phyloP scores from a whole-genome alignment of 1,284 basidiomycete genomes.

The Sporisorium sorghi region DNA sequence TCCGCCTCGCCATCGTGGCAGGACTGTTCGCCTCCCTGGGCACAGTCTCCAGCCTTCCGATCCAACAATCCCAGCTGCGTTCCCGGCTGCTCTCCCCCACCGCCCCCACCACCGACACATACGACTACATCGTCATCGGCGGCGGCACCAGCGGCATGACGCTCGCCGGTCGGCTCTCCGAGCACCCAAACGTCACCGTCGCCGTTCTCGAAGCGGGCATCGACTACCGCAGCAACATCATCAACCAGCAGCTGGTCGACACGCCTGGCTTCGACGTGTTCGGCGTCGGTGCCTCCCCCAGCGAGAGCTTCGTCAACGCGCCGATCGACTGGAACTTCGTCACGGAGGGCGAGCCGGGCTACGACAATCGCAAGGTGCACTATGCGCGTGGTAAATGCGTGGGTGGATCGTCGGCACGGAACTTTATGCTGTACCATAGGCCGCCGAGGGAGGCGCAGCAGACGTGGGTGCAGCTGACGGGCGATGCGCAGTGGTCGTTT shows the following conservation, averaged over 20 bases:
- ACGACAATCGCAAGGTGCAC: too few species aligned
- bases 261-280: slow-evolving; percentile 44
- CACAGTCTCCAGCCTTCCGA: slow-evolving; percentile 14
- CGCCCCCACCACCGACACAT: slow-evolving; percentile 15
- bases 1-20: slow-evolving; percentile 19
- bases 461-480: slow-evolving; percentile 51
- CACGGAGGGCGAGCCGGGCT: slow-evolving; percentile 51
- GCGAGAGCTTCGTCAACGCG: slow-evolving; percentile 42
- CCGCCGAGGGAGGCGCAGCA: slow-evolving; percentile 65
- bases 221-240: slow-evolving; percentile 42
- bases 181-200: slow-evolving; percentile 74
- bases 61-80: neutral
- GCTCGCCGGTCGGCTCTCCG: slow-evolving; percentile 83
- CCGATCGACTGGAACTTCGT: slow-evolving; percentile 58
- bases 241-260: slow-evolving; percentile 35
- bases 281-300: too few species aligned
- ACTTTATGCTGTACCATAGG: slow-evolving; percentile 67
- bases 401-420: slow-evolving; percentile 72
- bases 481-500: slow-evolving; percentile 51
- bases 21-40: slow-evolving; percentile 22
- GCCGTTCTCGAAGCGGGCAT: slow-evolving; percentile 78
- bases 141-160: slow-evolving; percentile 93
- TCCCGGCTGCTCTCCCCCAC: slow-evolving; percentile 8
- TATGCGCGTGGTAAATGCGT: slow-evolving; percentile 71
- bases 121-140: slow-evolving; percentile 87